Conservation (phyloP, 768 basidiomycete genomes). For the Psilocybe cyanescens region DNA sequence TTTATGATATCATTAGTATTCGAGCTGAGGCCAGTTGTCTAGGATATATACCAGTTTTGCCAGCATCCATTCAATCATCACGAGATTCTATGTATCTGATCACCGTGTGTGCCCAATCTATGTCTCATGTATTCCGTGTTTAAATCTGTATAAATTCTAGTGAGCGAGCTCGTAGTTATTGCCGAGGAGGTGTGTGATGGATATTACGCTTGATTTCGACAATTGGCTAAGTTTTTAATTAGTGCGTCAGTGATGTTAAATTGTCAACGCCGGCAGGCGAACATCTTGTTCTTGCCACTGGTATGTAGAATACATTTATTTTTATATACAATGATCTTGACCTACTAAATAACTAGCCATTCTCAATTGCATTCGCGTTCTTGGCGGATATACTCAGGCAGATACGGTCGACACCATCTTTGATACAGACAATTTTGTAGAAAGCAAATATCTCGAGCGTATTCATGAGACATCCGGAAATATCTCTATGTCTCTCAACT, state of each 20-base stretch:
- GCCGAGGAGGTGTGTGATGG: slow-evolving; percentile 61
- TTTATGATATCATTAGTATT: neutral
- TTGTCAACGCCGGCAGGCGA: slow-evolving; percentile 61
- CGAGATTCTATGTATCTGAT: slow-evolving; percentile 62
- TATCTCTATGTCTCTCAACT: slow-evolving; percentile 57
- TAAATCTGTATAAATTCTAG: slow-evolving; percentile 34
- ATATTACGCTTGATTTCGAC: neutral
- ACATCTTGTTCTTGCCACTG: slow-evolving; percentile 53
- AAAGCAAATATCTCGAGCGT: slow-evolving; percentile 52
- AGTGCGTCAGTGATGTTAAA: slow-evolving; percentile 61
- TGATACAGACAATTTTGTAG: slow-evolving; percentile 62
- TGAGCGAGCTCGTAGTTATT: slow-evolving; percentile 55
- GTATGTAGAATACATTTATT: slow-evolving; percentile 32
- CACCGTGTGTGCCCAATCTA: slow-evolving; percentile 47
- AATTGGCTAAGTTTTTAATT: neutral
- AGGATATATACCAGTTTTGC: slow-evolving; percentile 70
- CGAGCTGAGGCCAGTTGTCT: neutral
- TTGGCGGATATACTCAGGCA: slow-evolving; percentile 62
- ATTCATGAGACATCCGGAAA: slow-evolving; percentile 51
- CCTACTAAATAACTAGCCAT: slow-evolving; percentile 37
- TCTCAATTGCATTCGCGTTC: slow-evolving; percentile 66
- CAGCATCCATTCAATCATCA: slow-evolving; percentile 55
- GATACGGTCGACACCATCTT: slow-evolving; percentile 55
- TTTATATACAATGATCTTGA: neutral
- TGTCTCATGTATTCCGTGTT: neutral